Percentiles rank a stretch among this genome's conserved stretches.
These are phyloP conservation scores for Penicillium crustosum DNA, from an alignment of 2,329 filamentous ascomycete species.

Conservation along the genomic window DNA sequence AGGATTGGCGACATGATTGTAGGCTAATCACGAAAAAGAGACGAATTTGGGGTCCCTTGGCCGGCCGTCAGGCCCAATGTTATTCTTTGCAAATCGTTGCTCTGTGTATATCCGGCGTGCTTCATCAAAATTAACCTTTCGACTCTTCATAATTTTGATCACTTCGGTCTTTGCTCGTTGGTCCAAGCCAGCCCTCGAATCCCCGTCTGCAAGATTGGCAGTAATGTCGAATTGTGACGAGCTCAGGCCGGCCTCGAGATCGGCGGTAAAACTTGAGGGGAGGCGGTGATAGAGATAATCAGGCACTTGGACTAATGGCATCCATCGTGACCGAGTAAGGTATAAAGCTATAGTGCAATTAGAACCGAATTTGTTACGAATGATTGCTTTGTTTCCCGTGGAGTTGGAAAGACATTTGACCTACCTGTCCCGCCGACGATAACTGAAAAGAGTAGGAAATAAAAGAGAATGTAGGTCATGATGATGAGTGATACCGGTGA, in stretches of 20 bases:
- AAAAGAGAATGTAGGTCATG: slow-evolving; percentile 77
- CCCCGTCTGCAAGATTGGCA: slow-evolving; percentile 75
- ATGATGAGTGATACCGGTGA: slow-evolving; percentile 23
- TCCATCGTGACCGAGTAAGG: slow-evolving; percentile 76
- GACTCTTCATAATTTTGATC: slow-evolving; percentile 84
- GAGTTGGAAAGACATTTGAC: slow-evolving; percentile 19
- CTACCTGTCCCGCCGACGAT: slow-evolving; percentile 69
- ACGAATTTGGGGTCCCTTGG: slow-evolving; percentile 95
- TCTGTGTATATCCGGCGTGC: slow-evolving; percentile 84
- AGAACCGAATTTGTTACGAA: slow-evolving; percentile 6
- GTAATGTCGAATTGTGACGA: slow-evolving; percentile 80
- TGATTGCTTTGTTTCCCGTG: neutral
- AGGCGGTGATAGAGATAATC: slow-evolving; percentile 75
- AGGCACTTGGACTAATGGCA: slow-evolving; percentile 64
- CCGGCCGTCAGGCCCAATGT: slow-evolving; percentile 82
- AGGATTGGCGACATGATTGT: neutral
- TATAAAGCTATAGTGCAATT: slow-evolving; percentile 61
- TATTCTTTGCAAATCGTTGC: slow-evolving; percentile 78
- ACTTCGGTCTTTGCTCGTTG: slow-evolving; percentile 77
- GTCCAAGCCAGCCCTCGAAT: slow-evolving; percentile 78
- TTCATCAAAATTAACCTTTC: slow-evolving; percentile 83
- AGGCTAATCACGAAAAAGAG: slow-evolving; percentile 67
- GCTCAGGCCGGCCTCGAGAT: slow-evolving; percentile 84
- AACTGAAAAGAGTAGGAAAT: slow-evolving; percentile 69
- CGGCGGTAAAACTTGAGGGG: slow-evolving; percentile 72